Evolutionary conservation across 495 filamentous ascomycete species (phyloP).

Genomic region (Penicillium pulvis): DNA sequence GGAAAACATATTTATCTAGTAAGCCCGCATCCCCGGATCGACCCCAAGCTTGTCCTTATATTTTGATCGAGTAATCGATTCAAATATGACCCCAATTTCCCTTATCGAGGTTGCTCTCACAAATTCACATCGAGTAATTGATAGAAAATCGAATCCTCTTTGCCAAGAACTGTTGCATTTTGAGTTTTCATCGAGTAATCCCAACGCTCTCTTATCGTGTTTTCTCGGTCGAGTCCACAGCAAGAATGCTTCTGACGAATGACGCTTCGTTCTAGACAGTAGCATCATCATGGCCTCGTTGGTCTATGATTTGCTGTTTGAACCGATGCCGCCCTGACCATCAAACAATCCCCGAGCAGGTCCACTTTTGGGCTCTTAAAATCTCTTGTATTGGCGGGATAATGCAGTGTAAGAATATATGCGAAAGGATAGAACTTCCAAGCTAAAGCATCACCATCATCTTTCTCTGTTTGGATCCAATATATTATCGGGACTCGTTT

Average conservation of each 20-base stretch:
- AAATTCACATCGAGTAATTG: background rate
- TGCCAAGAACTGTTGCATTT: background rate
- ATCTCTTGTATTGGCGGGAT: background rate
- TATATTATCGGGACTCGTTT: background rate
- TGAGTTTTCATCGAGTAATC: conserved; percentile 2
- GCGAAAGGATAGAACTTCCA: no score
- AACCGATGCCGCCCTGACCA: background rate
- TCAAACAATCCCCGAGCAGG: background rate
- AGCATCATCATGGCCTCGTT: background rate
- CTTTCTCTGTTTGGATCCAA: background rate
- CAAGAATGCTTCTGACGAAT: background rate
- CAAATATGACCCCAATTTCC: background rate
- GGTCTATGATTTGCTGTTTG: background rate
- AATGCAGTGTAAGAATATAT: background rate
- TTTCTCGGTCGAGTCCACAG: background rate
- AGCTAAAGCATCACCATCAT: background rate
- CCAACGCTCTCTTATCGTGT: background rate
- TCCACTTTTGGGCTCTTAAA: background rate
- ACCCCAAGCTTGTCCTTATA: conserved; percentile 3
- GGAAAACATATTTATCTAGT: background rate
- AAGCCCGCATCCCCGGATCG: background rate
- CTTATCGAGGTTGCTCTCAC: conserved; percentile 4
- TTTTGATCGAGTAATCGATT: conserved; percentile 18
- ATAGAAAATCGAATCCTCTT: background rate
- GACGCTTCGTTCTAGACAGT: no score